These are phyloP conservation scores for Xylaria telfairii DNA, from an alignment of 495 filamentous ascomycete genomes.

Conservation along the genomic window DNA sequence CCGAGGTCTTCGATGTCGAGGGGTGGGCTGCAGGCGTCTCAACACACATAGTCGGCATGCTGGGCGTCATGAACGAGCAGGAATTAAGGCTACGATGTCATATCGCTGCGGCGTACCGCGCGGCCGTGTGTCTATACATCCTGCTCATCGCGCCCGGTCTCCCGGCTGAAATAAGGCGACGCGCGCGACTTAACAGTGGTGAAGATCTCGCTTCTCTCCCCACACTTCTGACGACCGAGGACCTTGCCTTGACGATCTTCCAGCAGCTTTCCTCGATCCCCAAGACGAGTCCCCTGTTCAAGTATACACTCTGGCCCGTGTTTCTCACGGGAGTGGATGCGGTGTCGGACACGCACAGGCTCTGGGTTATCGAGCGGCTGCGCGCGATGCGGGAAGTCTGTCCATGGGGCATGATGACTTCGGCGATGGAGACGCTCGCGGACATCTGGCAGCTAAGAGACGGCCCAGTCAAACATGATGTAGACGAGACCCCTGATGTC, in stretches of 20 bases:
- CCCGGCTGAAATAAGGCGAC: constrained; percentile 16
- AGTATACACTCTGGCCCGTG: constrained; percentile 64
- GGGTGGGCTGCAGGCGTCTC: constrained; percentile 47
- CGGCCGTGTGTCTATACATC: constrained; percentile 50
- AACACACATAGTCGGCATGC: constrained; percentile 22
- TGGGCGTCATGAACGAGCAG: constrained; percentile 41
- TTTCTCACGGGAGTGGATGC: constrained; percentile 62
- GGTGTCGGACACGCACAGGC: constrained; percentile 36
- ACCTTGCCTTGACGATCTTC: constrained; percentile 51
- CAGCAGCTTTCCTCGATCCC: constrained; percentile 51
- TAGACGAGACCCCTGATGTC: neutral
- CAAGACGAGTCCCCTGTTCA: constrained; percentile 55
- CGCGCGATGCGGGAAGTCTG: constrained; percentile 45
- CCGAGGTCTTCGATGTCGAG: constrained; percentile 40
- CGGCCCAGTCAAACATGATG: constrained; percentile 21
- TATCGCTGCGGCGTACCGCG: constrained; percentile 52
- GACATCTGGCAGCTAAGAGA: constrained; percentile 49
- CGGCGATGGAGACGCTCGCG: constrained; percentile 48
- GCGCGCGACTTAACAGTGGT: neutral
- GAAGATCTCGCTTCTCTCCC: constrained; percentile 40
- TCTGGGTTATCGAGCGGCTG: constrained; percentile 48
- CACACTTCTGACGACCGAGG: constrained; percentile 48
- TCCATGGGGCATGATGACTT: constrained; percentile 54
- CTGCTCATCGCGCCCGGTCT: constrained; percentile 37
- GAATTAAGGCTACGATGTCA: constrained; percentile 44